Conservation (phyloP, 768 basidiomycete genomes). For the Serendipita indica region DNA sequence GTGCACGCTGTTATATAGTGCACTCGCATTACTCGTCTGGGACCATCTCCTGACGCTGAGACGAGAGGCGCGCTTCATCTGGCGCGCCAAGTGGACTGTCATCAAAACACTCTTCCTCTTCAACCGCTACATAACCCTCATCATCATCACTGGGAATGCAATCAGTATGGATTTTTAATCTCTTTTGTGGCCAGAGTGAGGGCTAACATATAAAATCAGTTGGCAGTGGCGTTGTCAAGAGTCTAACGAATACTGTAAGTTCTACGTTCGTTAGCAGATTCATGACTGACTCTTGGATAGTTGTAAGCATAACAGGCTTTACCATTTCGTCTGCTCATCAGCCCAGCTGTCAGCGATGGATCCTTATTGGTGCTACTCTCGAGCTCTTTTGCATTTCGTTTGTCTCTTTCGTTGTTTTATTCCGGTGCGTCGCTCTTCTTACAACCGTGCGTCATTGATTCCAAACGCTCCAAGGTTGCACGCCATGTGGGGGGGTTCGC, state of each 20-base stretch:
- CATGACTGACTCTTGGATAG: neutral
- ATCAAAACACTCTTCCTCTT: slow-evolving; percentile 10
- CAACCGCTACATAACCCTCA: slow-evolving; percentile 3
- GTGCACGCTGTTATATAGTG: neutral
- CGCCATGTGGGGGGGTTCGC: neutral
- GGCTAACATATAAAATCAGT: neutral
- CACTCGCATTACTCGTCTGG: neutral
- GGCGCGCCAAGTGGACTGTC: slow-evolving; percentile 7
- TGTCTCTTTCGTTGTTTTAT: slow-evolving; percentile 4
- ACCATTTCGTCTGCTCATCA: neutral
- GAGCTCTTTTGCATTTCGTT: slow-evolving; percentile 7
- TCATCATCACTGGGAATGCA: neutral
- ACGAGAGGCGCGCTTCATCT: slow-evolving; percentile 1
- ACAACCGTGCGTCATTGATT: neutral
- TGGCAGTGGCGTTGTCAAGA: neutral
- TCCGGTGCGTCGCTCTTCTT: neutral
- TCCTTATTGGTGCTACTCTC: neutral
- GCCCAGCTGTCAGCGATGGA: neutral
- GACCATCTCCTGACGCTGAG: slow-evolving; percentile 4
- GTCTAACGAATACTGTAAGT: neutral
- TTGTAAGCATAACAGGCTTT: neutral
- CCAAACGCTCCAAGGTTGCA: neutral
- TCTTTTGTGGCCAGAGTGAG: neutral
- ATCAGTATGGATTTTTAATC: neutral
- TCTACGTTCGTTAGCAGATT: neutral